A percentile compares a stretch with the other conserved stretches of the same genome.
Conservation (phyloP, 2,329 filamentous ascomycete genomes). For the Phyllosticta citribraziliensis region DNA sequence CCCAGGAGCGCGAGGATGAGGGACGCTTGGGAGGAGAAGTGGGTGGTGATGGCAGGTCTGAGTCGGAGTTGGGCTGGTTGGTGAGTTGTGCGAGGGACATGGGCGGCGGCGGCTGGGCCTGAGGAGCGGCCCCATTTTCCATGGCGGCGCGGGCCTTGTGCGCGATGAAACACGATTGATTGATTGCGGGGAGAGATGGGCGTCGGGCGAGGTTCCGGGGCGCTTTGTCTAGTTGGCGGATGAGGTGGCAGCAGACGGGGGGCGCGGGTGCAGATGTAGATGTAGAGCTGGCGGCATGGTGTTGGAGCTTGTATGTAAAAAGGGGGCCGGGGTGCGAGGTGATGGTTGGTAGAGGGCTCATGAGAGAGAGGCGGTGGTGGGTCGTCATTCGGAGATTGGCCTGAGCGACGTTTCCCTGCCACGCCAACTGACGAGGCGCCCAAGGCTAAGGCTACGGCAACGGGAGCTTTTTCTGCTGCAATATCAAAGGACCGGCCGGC, state of each 20-base stretch:
- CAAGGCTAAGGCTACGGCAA: background rate
- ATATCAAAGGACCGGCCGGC: background rate
- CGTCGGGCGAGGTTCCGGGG: constrained; percentile 1
- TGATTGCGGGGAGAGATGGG: constrained; percentile 6
- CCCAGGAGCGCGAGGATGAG: constrained; percentile 15
- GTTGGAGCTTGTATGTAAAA: constrained; percentile 3
- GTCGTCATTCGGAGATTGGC: constrained; percentile 10
- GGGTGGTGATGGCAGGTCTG: background rate
- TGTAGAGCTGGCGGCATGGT: constrained; percentile 8
- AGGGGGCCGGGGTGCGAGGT: constrained; percentile 3
- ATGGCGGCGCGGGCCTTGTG: constrained; percentile 3
- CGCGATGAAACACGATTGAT: constrained; percentile 8
- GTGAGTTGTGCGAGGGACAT: background rate
- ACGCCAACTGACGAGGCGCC: background rate
- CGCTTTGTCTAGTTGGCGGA: background rate
- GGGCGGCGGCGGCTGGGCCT: constrained; percentile 1
- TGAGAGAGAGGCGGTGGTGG: constrained; percentile 1
- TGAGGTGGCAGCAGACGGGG: background rate
- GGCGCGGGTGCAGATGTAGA: background rate
- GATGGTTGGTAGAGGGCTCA: constrained; percentile 7
- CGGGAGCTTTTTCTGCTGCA: too few relatives aligned
- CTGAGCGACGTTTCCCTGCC: constrained; percentile 3
- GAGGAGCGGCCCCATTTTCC: constrained; percentile 6
- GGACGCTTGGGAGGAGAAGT: constrained; percentile 1
- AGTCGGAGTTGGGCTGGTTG: background rate